phyloP scores from a whole-genome alignment of 108 stramenopile genomes.

The Nannochloropsis granulata region DNA sequence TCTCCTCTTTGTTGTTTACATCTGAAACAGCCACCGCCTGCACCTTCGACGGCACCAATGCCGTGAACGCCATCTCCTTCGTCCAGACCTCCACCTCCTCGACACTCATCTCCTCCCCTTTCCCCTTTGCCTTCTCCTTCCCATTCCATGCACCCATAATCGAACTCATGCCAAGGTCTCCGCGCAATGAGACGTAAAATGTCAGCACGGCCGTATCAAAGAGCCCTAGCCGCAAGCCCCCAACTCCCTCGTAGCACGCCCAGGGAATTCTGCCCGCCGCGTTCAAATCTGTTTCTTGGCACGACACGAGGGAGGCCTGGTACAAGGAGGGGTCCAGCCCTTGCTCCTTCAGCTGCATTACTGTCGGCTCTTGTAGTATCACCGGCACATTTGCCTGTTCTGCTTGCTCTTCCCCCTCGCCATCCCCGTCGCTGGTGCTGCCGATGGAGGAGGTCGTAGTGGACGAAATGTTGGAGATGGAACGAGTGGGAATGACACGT shows the following conservation, averaged over 20 bases:
- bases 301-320: neutral
- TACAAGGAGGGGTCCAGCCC: neutral
- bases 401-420: neutral
- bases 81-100: neutral
- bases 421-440: neutral
- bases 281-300: neutral
- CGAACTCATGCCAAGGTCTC: neutral
- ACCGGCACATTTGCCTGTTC: neutral
- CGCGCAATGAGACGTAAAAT: neutral
- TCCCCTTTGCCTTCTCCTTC: neutral
- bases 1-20: neutral
- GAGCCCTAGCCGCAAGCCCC: neutral
- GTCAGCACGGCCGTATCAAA: neutral
- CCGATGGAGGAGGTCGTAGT: neutral
- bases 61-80: neutral
- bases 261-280: neutral
- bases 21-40: neutral
- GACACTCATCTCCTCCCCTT: neutral
- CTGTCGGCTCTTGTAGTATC: neutral
- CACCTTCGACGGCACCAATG: neutral
- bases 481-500: neutral
- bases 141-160: neutral
- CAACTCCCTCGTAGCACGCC: neutral
- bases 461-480: neutral
- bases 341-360: neutral